These are phyloP conservation scores for Fusarium tuaranense DNA, from an alignment of 2,329 filamentous ascomycete species.

Conservation along the genomic window DNA sequence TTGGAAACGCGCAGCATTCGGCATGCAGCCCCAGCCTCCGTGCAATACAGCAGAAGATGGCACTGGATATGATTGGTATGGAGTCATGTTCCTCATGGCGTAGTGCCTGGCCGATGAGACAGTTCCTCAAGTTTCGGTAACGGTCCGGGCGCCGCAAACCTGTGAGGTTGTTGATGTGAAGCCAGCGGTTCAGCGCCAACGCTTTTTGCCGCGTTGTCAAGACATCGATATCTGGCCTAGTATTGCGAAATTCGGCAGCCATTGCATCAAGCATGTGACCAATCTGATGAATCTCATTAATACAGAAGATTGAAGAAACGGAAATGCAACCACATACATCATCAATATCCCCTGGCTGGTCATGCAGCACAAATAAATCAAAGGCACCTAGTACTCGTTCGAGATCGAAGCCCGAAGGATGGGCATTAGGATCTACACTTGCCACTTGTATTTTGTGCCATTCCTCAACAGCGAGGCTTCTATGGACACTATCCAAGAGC, in stretches of 20 bases:
- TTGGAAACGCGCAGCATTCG: slow-evolving; percentile 83
- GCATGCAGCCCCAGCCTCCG: slow-evolving; percentile 80
- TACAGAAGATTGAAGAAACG: neutral
- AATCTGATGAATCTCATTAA: slow-evolving; percentile 58
- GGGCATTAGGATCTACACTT: slow-evolving; percentile 24
- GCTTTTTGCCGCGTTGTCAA: slow-evolving; percentile 76
- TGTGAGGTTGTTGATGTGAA: slow-evolving; percentile 75
- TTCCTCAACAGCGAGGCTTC: slow-evolving; percentile 80
- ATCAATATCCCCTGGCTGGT: slow-evolving; percentile 77
- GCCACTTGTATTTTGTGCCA: slow-evolving; percentile 67
- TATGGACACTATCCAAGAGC: slow-evolving; percentile 83
- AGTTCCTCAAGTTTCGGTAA: slow-evolving; percentile 87
- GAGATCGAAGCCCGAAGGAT: slow-evolving; percentile 61
- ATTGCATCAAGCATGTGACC: slow-evolving; percentile 73
- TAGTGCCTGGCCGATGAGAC: slow-evolving; percentile 86
- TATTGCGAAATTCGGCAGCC: slow-evolving; percentile 65
- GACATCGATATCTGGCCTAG: slow-evolving; percentile 64
- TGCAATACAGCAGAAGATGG: slow-evolving; percentile 87
- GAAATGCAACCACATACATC: slow-evolving; percentile 63
- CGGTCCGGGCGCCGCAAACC: slow-evolving; percentile 74
- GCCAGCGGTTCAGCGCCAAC: slow-evolving; percentile 73
- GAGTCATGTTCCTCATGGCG: slow-evolving; percentile 80
- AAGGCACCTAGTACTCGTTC: slow-evolving; percentile 85
- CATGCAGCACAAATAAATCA: slow-evolving; percentile 88
- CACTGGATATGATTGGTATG: slow-evolving; percentile 85